A percentile compares a stretch with the other conserved stretches of the same genome.
Conservation (phyloP, 768 basidiomycete genomes). For the Serpula lacrymans region DNA sequence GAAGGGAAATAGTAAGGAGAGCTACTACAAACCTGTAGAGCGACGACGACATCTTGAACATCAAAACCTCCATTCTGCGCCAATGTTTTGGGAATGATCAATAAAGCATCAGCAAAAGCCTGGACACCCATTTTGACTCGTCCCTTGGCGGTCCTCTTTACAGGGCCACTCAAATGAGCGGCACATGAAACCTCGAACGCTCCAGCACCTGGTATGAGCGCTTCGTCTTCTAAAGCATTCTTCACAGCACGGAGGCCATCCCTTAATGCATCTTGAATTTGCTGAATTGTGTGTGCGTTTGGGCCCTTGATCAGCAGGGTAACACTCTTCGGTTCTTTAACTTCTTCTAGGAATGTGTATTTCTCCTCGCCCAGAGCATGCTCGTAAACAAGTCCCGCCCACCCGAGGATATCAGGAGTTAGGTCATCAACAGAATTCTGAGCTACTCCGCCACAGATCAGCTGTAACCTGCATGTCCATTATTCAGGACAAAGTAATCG, state of each 20-base stretch:
- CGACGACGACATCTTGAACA: conserved; percentile 92
- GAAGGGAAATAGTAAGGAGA: conserved; percentile 9
- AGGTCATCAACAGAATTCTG: conserved; percentile 99
- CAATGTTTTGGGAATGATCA: conserved; percentile 95
- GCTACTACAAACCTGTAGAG: conserved; percentile 64
- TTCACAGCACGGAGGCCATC: conserved; percentile 96
- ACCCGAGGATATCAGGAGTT: conserved; percentile 85
- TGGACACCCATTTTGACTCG: conserved; percentile 96
- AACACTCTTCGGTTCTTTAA: conserved; percentile 91
- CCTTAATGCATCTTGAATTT: conserved; percentile 96
- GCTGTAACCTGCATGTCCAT: conserved; percentile 64
- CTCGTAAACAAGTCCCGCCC: conserved; percentile 98
- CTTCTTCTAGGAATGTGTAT: conserved; percentile 96
- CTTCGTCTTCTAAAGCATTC: conserved; percentile 90
- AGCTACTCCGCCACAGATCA: conserved; percentile 90
- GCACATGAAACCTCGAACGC: conserved; percentile 96
- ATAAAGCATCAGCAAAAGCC: conserved; percentile 91
- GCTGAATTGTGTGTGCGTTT: conserved; percentile 92
- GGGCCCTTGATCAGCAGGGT: conserved; percentile 98
- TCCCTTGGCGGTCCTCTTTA: conserved; percentile 88
- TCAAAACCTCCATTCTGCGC: conserved; percentile 96
- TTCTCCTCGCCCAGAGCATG: conserved; percentile 99
- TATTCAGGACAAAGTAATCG: conserved; percentile 3
- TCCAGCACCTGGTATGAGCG: conserved; percentile 92
- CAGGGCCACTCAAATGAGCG: conserved; percentile 70